A percentile compares a stretch with the other conserved stretches of the same genome.
Evolutionary conservation across 805 yeast genomes (phyloP).

Genomic region (Komagataella mondaviorum): DNA sequence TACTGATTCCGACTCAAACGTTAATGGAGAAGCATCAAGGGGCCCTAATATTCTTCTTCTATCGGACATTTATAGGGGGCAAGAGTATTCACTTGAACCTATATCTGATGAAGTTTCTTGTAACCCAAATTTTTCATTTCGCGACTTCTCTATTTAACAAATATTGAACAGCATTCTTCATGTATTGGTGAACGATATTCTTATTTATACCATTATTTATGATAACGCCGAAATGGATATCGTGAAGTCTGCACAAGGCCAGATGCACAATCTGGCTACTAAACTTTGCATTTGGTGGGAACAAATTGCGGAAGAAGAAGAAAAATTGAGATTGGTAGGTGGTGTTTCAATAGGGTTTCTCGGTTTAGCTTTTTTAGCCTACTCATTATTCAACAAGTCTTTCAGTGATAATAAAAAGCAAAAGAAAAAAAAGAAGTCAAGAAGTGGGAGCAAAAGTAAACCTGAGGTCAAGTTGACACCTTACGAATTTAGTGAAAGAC

Average conservation of each 20-base stretch:
- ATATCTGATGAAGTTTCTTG: not conserved
- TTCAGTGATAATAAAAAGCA: conserved; percentile 1
- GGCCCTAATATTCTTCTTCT: conserved; percentile 88
- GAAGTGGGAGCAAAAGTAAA: not conserved
- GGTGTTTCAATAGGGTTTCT: not conserved
- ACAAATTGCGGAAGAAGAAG: not conserved
- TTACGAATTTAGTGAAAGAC: conserved; percentile 6
- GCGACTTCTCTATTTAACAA: not conserved
- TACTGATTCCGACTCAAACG: conserved; percentile 16
- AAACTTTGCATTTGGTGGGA: not conserved
- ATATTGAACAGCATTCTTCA: too few species aligned
- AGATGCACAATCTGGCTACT: not conserved
- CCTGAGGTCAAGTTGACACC: conserved; percentile 6
- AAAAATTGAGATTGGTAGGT: not conserved
- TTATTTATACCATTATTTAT: not conserved
- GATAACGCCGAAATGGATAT: not conserved
- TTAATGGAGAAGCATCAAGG: conserved; percentile 40
- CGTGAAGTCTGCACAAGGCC: not conserved
- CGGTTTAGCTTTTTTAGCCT: not conserved
- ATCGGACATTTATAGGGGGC: conserved; percentile 33
- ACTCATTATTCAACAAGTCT: not conserved
- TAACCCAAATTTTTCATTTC: not conserved
- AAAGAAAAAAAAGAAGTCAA: conserved; percentile 5
- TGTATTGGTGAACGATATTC: too few species aligned
- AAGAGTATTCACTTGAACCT: not conserved